These are phyloP conservation scores for Kwoniella newhampshirensis DNA, from an alignment of 768 basidiomycete species.

Conservation along the genomic window DNA sequence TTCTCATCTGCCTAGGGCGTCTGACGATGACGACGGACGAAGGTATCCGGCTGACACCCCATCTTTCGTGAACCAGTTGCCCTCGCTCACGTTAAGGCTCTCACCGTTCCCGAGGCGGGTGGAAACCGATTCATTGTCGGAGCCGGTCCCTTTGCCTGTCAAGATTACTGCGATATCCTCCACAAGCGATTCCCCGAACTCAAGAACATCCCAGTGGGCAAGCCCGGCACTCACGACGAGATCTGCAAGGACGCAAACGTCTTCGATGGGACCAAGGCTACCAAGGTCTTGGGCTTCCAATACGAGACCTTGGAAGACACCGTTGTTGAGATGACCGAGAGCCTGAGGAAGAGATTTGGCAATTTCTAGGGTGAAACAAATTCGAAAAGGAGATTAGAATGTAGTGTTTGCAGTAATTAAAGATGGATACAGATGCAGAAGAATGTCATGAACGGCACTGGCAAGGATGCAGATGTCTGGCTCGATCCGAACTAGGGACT, in stretches of 20 bases:
- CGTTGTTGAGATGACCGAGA: conserved; percentile 34
- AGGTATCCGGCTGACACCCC: no score
- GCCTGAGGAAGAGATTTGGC: conserved; percentile 31
- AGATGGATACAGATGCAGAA: no score
- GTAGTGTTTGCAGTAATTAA: no score
- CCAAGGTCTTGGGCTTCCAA: conserved; percentile 40
- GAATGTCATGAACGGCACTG: no score
- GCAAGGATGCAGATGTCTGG: no score
- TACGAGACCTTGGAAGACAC: conserved; percentile 30
- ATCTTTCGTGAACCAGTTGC: conserved; percentile 53
- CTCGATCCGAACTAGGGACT: no score
- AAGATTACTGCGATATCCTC: conserved; percentile 43
- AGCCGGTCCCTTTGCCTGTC: conserved; percentile 42
- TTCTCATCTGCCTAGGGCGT: neutral
- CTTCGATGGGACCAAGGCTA: conserved; percentile 37
- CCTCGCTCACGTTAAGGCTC: conserved; percentile 59
- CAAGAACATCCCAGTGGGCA: conserved; percentile 35
- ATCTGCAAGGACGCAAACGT: conserved; percentile 15
- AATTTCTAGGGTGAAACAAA: neutral
- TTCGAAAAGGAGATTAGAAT: neutral
- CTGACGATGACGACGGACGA: no score
- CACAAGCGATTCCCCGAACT: conserved; percentile 28
- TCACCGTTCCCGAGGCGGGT: conserved; percentile 60
- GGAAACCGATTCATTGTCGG: conserved; percentile 63
- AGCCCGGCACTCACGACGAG: conserved; percentile 22